A percentile compares a stretch with the other conserved stretches of the same genome.
Conservation (phyloP, 306 rosid species). For the cucumber (Cucumis sativus) region Cucumber_9930_V3 NC_026661.2:21113501-21114000, state of each 20-base stretch:
- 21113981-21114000: neutral
- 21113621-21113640: neutral
- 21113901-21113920: constrained; percentile 81
- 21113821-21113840: neutral
- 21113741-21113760: constrained; percentile 30
- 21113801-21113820: neutral
- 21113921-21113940: neutral
- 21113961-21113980: neutral
- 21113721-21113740: constrained; percentile 73
- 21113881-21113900: constrained; percentile 97
- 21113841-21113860: constrained; percentile 42
- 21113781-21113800: neutral
- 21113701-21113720: constrained; percentile 95
- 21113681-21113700: constrained; percentile 33
- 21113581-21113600: constrained; percentile 1
- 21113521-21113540: neutral
- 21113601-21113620: neutral
- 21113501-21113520: neutral
- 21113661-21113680: constrained; percentile 13
- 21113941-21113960: neutral
- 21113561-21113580: neutral
- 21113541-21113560: neutral
- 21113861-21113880: constrained; percentile 67
- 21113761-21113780: neutral
- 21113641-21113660: constrained; percentile 1